Conservation (phyloP, 371 early-diverging fungal species). For the Capillidium heterosporum region DNA sequence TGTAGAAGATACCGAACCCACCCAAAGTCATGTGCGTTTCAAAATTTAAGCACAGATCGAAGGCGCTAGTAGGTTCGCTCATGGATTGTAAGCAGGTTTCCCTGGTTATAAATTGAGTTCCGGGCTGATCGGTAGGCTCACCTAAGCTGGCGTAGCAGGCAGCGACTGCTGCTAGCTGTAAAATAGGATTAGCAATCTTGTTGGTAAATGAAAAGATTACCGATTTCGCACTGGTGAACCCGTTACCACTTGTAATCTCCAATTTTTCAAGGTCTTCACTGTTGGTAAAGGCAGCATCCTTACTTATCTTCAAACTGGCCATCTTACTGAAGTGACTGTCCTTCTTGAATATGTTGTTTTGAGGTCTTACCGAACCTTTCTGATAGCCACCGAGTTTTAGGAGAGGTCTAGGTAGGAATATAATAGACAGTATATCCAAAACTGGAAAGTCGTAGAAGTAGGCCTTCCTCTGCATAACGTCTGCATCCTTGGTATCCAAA, state of each 20-base stretch:
- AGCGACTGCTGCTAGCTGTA: background rate
- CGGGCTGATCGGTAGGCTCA: background rate
- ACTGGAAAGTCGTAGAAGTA: background rate
- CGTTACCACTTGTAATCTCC: background rate
- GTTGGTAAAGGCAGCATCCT: background rate
- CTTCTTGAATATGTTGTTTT: background rate
- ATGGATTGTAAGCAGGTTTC: background rate
- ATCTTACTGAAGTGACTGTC: background rate
- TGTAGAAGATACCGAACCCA: background rate
- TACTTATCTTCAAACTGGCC: background rate
- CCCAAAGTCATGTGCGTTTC: background rate
- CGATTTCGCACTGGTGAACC: background rate
- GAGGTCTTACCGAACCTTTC: background rate
- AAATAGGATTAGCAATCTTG: background rate
- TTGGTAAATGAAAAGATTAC: background rate
- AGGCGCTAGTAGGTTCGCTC: background rate
- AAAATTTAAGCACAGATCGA: conserved; percentile 9
- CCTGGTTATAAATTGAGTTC: background rate
- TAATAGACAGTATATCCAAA: background rate
- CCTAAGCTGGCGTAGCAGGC: background rate
- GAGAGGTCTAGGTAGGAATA: no score
- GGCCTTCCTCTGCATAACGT: background rate
- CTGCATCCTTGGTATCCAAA: background rate
- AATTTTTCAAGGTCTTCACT: background rate
- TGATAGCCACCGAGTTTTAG: background rate